Evolutionary conservation across 202 grass and related monocot species (phyloP), one percentile per base, ranked within the genome.

Genomic region (Eragrostis tef): DNA sequence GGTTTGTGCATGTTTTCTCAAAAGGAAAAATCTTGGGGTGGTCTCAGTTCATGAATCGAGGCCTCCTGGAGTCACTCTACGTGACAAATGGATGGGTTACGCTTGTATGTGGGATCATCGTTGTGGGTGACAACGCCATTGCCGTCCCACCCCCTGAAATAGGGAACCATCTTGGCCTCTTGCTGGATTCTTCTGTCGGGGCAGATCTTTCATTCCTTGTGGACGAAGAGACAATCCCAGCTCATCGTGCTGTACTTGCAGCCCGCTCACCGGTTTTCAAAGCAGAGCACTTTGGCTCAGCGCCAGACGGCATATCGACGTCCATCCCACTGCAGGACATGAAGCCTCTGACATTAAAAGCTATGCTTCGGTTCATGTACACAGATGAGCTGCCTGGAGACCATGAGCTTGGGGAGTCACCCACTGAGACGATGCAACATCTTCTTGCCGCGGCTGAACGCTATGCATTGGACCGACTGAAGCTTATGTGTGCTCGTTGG

Each of bases 241-340:
- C 79, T 1, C 88, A 86, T n/a, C 60, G 79, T 14, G 25, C 41
- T 0, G 58, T 86, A 52, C 59, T 89, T 64, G 50, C 59, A 39
- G 26, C 83, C 71, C 22, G 77, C 50, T 89, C 83, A 0, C 73
- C 64, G 15, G 87, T 86, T 2, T 89, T 89, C 53, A 58, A 19
- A 6, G 78, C 71, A 0, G 44, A 82, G 67, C 71, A 82, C 11
- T 50, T 82, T 3, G 83, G 82, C 20, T 34, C 60, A 3, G 57
- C 70, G 56, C 62, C 24, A 1, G 79, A 84, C 8, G 68, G 60
- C 14, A 72, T 0, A 0, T 61, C 31, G 15, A 0, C 46, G 3
- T 48, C 21, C 12, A 71, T 87, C 11, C 17, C 57, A 11, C 7
- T 90, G 46, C 9, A 76, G 4, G 85, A 81, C 6, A 81, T 85